Percentiles rank a stretch among this genome's conserved stretches.
Conservation (phyloP, 1,139 yeast genomes). For the Sugiyamaella castrensis region DNA sequence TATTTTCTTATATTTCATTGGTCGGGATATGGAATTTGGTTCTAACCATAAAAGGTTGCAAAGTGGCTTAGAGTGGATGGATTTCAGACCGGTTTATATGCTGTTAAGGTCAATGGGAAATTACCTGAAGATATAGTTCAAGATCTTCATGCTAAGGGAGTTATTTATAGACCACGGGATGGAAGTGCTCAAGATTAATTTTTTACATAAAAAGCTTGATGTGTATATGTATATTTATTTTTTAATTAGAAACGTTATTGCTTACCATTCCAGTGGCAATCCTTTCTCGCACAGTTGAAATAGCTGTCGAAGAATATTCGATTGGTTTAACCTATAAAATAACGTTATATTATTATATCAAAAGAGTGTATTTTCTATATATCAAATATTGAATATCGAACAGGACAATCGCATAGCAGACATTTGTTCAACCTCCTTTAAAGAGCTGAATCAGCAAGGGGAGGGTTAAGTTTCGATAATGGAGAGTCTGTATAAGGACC, state of each 20-base stretch:
- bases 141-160: constrained; percentile 67
- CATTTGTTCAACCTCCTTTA: too few relatives aligned
- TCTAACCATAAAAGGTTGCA: constrained; percentile 46
- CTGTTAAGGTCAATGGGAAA: constrained; percentile 89
- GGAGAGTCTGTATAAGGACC: constrained; percentile 11
- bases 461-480: constrained; percentile 5
- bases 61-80: constrained; percentile 93
- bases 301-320: too few relatives aligned
- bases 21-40: too few relatives aligned
- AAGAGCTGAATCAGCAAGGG: constrained; percentile 6
- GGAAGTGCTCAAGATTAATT: constrained; percentile 81
- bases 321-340: too few relatives aligned
- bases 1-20: constrained; percentile 23
- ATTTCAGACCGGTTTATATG: constrained; percentile 83
- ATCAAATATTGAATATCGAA: too few relatives aligned
- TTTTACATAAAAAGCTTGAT: background rate
- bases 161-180: constrained; percentile 90
- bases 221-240: background rate
- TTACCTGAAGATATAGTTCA: constrained; percentile 82
- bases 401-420: too few relatives aligned
- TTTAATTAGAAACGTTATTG: too few relatives aligned
- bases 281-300: too few relatives aligned
- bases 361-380: too few relatives aligned
- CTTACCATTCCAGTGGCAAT: too few relatives aligned
- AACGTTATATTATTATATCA: too few relatives aligned